Base-by-base conservation (phyloP, 1,284 basidiomycete species). In the Mycosarcoma mackinlayi region DNA sequence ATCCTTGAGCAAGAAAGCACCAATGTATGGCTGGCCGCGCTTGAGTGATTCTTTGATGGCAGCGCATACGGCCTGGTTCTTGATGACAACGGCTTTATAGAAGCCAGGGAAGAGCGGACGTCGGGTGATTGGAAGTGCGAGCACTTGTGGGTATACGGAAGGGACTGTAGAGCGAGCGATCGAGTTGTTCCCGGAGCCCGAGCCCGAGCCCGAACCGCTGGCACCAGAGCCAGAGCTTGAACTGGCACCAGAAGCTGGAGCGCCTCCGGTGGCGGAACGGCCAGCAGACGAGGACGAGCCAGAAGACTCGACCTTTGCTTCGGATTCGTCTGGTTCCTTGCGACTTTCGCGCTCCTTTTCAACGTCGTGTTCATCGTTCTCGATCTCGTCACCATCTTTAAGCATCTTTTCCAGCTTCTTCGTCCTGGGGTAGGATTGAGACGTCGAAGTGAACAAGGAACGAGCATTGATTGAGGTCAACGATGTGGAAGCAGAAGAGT, bases 41-140 rank as follows among this genome's bases (percentile, higher is more conserved):
- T 91, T 90, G 88, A 97, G 92, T 87, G 95, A 92, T 80, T 98
- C 94, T 84, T 94, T 92, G 81, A 98, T 93, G 6, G 94, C 94
- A 18, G 91, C 89, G 62, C 98, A 94, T 33, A 98, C 95, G 0
- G 89, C 87, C 1, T 93, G 92, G 48, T 81, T 68, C 66, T 80
- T 82, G 60, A 82, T 79, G 21, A 82, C 81, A 21, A 82, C 81
- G 13, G 80, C 81, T 57, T 82, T 82, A 88, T 98, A 97, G 84
- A 97, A 97, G 42, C 94, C 94, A 11, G 95, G 95, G 85, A 98
- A 98, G 47, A 98, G 89, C 0, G 95, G 95, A 33, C 95, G 88
- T 52, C 94, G 91, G 30, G 94, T 94, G 75, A 98, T 98, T 13
- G 95, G 95, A 0, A 98, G 88, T 4, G 95, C 95, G 21, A 98